Conservation (phyloP, 2,329 filamentous ascomycete species). For the Penicillium sp. region DNA sequence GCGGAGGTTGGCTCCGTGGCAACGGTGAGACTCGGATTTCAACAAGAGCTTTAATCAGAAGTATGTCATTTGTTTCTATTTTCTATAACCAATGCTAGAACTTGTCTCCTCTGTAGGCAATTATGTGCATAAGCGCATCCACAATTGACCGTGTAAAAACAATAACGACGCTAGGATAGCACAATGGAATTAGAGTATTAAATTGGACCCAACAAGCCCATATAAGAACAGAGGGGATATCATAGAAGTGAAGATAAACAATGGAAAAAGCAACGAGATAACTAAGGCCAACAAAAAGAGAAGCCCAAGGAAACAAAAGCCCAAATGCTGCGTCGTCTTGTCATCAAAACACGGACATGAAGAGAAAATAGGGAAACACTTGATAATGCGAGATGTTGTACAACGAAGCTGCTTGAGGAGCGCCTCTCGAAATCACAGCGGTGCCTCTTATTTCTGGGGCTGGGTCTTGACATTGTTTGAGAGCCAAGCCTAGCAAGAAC, state of each 20-base stretch:
- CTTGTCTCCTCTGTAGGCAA: constrained; percentile 9
- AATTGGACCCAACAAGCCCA: constrained; percentile 29
- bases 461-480: constrained; percentile 75
- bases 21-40: not conserved
- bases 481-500: constrained; percentile 60
- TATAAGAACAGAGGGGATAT: constrained; percentile 44
- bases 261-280: constrained; percentile 17
- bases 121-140: constrained; percentile 14
- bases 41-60: constrained; percentile 2
- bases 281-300: constrained; percentile 21
- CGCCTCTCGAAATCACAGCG: constrained; percentile 20
- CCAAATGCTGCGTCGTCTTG: constrained; percentile 41
- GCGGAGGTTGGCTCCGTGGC: constrained; percentile 12
- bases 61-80: constrained; percentile 15
- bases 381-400: constrained; percentile 34
- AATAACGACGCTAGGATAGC: constrained; percentile 20
- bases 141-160: constrained; percentile 14
- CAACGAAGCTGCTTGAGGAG: constrained; percentile 24
- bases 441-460: constrained; percentile 36
- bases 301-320: constrained; percentile 22
- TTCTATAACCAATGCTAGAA: not conserved
- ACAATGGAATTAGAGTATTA: constrained; percentile 31
- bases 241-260: constrained; percentile 34
- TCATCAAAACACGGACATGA: constrained; percentile 41
- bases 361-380: constrained; percentile 27